Base-by-base conservation (phyloP, 345 rosid species). In the Cardamine chenopodiifolia region DNA sequence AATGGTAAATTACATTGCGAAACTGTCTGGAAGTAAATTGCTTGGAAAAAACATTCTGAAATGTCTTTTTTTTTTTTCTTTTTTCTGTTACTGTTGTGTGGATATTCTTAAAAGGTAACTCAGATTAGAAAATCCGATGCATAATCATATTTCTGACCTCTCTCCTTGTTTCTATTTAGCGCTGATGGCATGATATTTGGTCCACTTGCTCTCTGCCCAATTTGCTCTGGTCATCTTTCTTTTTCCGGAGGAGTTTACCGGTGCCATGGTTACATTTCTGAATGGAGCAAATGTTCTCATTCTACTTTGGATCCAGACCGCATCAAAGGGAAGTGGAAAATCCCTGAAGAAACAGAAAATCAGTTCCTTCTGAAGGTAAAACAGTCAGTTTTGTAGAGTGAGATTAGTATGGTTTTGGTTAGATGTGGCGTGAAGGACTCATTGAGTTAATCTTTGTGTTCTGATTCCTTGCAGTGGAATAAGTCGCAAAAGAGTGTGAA, bases 131-230 rank as follows among this genome's bases (percentile, higher is more conserved):
- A 45, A 5, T 63, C 39, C 3, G 26, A 32, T 40, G 31, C 19
- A 59, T 28, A 18, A 55, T 71, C 63, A 29, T 71, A 71, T 20
- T 40, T 40, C 26, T 58, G 25, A 50, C 15, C 50, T 65, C 55
- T 61, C 50, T 49, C 20, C 35, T 44, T 69, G 34, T 66, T 79
- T 60, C 49, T 83, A 57, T 79, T 44, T 63, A 92, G 99, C 82
- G 91, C 92, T 63, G 97, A 95, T 84, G 98, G 98, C 70, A 95
- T 95, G 98, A 78, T 90, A 82, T 90, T 92, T 84, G 99, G 97
- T 80, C 86, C 87, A 69, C 98, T 95, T 61, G 86, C 80, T 55
- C 70, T 44, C 47, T 92, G 98, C 83, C 89, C 89, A 8, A 56
- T 86, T 44, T 95, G 98, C 83, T 83, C 93, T 59, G 83, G 94